phyloP scores from a whole-genome alignment of 352 stramenopile genomes.

The Globisporangium heterothallicum region DNA sequence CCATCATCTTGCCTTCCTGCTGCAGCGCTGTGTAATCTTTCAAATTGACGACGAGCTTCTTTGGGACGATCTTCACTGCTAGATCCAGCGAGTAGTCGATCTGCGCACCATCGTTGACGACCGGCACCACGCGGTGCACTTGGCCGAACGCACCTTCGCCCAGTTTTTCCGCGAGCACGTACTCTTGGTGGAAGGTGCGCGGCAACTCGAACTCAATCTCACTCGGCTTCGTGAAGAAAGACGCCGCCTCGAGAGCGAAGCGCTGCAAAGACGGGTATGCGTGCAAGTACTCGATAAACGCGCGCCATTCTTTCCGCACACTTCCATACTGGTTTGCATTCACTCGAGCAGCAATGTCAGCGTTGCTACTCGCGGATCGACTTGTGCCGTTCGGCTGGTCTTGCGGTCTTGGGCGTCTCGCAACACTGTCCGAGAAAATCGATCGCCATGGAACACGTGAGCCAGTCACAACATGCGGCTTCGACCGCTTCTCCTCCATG shows the following conservation, averaged over 20 bases:
- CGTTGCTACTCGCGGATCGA: neutral
- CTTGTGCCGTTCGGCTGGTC: neutral
- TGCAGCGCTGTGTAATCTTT: constrained; percentile 59
- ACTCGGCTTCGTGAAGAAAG: constrained; percentile 49
- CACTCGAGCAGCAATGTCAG: too few species aligned
- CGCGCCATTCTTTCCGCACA: constrained; percentile 55
- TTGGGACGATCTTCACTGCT: constrained; percentile 74
- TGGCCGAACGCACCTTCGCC: constrained; percentile 67
- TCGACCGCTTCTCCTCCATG: too few species aligned
- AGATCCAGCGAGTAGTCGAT: constrained; percentile 34
- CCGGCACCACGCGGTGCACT: constrained; percentile 49
- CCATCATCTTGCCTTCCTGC: constrained; percentile 74
- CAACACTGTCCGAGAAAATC: neutral
- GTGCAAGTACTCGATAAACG: constrained; percentile 32
- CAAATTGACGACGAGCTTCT: constrained; percentile 51
- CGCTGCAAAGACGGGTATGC: constrained; percentile 41
- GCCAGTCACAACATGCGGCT: too few species aligned
- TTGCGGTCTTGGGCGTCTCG: neutral
- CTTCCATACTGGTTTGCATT: constrained; percentile 33
- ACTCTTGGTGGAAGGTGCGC: constrained; percentile 47
- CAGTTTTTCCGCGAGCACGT: constrained; percentile 44
- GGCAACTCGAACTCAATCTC: constrained; percentile 68
- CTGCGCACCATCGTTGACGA: constrained; percentile 11
- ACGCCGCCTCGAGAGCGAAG: constrained; percentile 44
- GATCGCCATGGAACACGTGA: too few species aligned